Base-by-base conservation (phyloP, 2,329 filamentous ascomycete genomes). In the Pseudocercospora musae region DNA sequence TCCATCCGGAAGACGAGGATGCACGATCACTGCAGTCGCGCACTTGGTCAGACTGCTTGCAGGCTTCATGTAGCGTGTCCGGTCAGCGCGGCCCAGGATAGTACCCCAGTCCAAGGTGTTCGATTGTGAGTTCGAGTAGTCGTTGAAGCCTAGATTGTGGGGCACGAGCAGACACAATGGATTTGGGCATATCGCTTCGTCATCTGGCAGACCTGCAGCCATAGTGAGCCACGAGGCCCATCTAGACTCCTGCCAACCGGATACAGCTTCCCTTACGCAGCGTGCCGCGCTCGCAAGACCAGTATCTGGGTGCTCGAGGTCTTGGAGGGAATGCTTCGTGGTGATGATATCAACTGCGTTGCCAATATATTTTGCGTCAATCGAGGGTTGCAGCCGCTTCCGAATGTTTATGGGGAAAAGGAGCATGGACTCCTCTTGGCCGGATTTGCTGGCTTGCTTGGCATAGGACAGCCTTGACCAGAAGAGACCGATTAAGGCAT, bases 321-420 rank as follows among this genome's bases (percentile, higher is more conserved):
- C 62, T 8, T 18, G 13, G 2, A 65, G 20, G 5, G 53, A 9
- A n/a, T 44, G 53, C 13, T 21, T 57, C 11, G 58, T 44, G 15
- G 40, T 53, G 13, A 67, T 37, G 4, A 67, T 59, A 33, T 67
- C 65, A 0, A 67, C 60, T 13, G 58, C 60, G 40, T 67, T 67
- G 18, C 65, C 65, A 49, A 67, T 60, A 37, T 59, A 67, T 18
- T 60, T 20, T n/a, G 60, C 21, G 33, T 56, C 20, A n/a, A 67
- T 33, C 11, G 55, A 42, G 13, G 63, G 63, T 21, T 65, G 33
- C 2, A 67, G 56, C 9, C 63, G 63, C 50, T 56, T 31, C 25
- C 65, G 40, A 20, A 65, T 59, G 60, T 67, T 67, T 15, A 67
- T 65, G 15, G 63, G 57, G 50, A 67, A 67, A 13, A 65, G 40